phyloP scores from a whole-genome alignment of 140 eudicot genomes.

The Senecio squalidus region DNA sequence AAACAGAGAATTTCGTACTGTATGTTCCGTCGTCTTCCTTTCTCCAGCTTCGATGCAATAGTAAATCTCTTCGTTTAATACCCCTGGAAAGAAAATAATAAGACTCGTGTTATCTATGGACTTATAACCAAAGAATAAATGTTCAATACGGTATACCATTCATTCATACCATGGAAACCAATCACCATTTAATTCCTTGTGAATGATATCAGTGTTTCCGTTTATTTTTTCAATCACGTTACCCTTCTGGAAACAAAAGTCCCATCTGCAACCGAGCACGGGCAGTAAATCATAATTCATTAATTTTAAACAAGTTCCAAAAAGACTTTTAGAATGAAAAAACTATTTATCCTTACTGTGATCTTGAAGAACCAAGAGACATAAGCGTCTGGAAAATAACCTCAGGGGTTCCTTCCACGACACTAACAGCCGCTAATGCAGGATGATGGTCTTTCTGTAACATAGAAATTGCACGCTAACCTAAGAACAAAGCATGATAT shows the following conservation, averaged over 20 bases:
- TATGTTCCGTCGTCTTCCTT: slow-evolving; percentile 69
- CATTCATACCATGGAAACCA: slow-evolving; percentile 72
- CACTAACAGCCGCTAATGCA: slow-evolving; percentile 65
- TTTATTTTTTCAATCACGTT: slow-evolving; percentile 69
- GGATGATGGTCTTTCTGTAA: slow-evolving; percentile 48
- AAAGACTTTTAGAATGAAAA: neutral
- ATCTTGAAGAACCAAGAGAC: slow-evolving; percentile 82
- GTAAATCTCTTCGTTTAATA: slow-evolving; percentile 57
- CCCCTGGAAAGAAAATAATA: slow-evolving; percentile 34
- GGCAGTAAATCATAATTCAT: neutral
- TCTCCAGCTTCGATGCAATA: slow-evolving; percentile 66
- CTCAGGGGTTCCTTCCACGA: slow-evolving; percentile 62
- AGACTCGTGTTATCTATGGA: slow-evolving; percentile 2
- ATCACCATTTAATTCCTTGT: slow-evolving; percentile 46
- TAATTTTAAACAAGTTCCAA: neutral
- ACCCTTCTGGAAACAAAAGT: slow-evolving; percentile 60
- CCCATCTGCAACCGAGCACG: slow-evolving; percentile 63
- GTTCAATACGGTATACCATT: neutral
- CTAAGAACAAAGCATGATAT: too few species aligned
- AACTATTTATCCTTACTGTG: slow-evolving; percentile 52
- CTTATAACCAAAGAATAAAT: neutral
- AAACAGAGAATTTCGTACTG: slow-evolving; percentile 22
- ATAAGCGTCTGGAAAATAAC: slow-evolving; percentile 63
- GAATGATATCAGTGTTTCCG: slow-evolving; percentile 71
- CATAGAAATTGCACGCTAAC: neutral